Evolutionary conservation across 108 stramenopile species (phyloP).

Genomic region (Craspedostauros australis): DNA sequence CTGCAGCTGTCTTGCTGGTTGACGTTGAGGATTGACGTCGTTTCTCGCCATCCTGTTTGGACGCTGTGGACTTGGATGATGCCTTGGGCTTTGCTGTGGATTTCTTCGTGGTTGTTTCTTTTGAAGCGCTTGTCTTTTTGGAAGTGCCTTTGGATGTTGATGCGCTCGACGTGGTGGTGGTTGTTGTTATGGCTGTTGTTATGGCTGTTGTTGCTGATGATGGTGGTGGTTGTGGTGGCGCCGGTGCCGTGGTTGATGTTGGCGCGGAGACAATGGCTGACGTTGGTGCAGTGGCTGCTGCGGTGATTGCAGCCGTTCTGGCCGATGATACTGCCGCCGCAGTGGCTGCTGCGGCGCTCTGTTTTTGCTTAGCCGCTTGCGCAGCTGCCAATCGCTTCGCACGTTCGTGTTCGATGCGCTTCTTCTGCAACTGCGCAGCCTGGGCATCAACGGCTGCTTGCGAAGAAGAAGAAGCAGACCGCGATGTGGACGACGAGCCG

Average conservation of each 20-base stretch:
- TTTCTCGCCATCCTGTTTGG: too few relatives aligned
- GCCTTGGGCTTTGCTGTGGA: too few relatives aligned
- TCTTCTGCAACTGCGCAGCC: neutral
- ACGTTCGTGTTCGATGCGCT: neutral
- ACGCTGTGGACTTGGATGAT: too few relatives aligned
- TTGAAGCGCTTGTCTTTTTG: too few relatives aligned
- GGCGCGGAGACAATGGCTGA: neutral
- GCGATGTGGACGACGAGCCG: too few relatives aligned
- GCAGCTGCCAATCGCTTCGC: neutral
- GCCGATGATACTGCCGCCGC: constrained; percentile 2
- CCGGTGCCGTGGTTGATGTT: neutral
- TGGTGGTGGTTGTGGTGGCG: constrained; percentile 1
- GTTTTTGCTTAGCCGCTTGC: constrained; percentile 2
- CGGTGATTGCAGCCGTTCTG: neutral
- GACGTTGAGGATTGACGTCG: too few relatives aligned
- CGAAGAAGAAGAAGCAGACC: too few relatives aligned
- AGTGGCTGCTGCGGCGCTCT: constrained; percentile 1
- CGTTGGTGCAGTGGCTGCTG: constrained; percentile 9
- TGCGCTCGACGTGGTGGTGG: constrained; percentile 4
- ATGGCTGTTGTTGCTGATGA: constrained; percentile 5
- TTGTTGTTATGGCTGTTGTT: constrained; percentile 4
- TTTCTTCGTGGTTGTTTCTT: too few relatives aligned
- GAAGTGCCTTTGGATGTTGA: too few relatives aligned
- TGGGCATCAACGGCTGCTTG: too few relatives aligned
- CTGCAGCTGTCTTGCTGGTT: constrained; percentile 9